Percentiles rank a stretch among this genome's conserved stretches.
phyloP scores from a whole-genome alignment of 495 filamentous ascomycete genomes.

The Hyaloscypha finlandica region DNA sequence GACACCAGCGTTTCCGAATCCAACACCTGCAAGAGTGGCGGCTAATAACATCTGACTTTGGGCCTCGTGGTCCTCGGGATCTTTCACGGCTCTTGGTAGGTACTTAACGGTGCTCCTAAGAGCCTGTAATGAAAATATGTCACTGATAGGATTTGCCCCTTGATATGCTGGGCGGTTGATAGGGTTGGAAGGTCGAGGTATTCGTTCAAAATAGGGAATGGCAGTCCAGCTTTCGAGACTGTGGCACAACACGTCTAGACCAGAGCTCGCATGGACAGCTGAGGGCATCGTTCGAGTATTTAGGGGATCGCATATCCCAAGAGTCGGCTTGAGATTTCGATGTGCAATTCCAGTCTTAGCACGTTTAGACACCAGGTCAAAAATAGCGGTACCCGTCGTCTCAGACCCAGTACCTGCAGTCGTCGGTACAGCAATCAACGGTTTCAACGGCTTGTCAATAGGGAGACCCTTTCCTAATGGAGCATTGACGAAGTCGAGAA shows the following conservation, averaged over 20 bases:
- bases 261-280: conserved; percentile 84
- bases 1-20: conserved; percentile 96
- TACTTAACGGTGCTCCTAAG: conserved; percentile 83
- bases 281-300: conserved; percentile 95
- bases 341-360: conserved; percentile 97
- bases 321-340: conserved; percentile 89
- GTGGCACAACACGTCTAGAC: conserved; percentile 94
- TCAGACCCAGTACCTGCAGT: conserved; percentile 95
- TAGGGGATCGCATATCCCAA: conserved; percentile 93
- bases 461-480: conserved; percentile 87
- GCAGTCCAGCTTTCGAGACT: conserved; percentile 94
- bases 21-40: conserved; percentile 89
- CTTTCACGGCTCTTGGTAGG: conserved; percentile 78
- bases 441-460: conserved; percentile 74
- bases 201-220: conserved; percentile 86
- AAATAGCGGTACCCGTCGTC: conserved; percentile 97
- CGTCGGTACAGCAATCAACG: conserved; percentile 90
- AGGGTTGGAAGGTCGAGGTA: conserved; percentile 83
- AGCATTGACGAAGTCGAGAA: conserved; percentile 97
- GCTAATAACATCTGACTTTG: conserved; percentile 94
- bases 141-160: conserved; percentile 94
- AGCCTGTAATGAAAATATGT: conserved; percentile 89
- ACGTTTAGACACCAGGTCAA: conserved; percentile 84
- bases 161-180: conserved; percentile 93
- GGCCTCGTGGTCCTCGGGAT: conserved; percentile 88